phyloP scores from a whole-genome alignment of 2,329 filamentous ascomycete genomes.

The Sclerotinia spermophila region DNA sequence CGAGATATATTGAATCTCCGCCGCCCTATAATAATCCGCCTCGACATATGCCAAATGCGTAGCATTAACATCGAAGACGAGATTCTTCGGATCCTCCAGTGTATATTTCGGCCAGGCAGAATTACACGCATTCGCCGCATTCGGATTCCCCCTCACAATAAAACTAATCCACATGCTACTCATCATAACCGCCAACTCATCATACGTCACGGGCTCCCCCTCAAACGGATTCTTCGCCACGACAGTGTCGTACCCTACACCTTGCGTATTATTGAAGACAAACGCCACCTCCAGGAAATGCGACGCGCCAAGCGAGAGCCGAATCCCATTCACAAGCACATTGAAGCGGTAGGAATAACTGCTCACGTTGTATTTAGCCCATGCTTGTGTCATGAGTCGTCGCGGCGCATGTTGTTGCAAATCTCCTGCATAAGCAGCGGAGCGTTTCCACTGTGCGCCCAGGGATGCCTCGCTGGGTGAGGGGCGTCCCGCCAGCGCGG shows the following conservation, averaged over 20 bases:
- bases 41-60: conserved; percentile 41
- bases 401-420: conserved; percentile 53
- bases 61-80: conserved; percentile 48
- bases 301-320: conserved; percentile 43
- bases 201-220: conserved; percentile 22
- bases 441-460: conserved; percentile 15
- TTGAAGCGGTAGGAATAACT: conserved; percentile 63
- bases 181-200: conserved; percentile 26
- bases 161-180: conserved; percentile 31
- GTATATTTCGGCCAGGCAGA: conserved; percentile 45
- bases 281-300: conserved; percentile 50
- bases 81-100: conserved; percentile 39
- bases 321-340: conserved; percentile 46
- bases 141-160: conserved; percentile 27
- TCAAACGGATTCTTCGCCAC: conserved; percentile 25
- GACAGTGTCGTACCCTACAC: conserved; percentile 28
- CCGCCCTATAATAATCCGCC: conserved; percentile 44
- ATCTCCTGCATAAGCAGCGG: conserved; percentile 53
- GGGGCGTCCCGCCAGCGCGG: conserved; percentile 23
- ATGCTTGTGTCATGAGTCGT: conserved; percentile 50
- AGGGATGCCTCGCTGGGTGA: conserved; percentile 9
- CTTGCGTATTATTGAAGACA: conserved; percentile 36
- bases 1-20: conserved; percentile 19
- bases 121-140: conserved; percentile 17
- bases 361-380: conserved; percentile 46